These are phyloP conservation scores for Candida ficus DNA, from an alignment of 805 yeast genomes.

Conservation along the genomic window DNA sequence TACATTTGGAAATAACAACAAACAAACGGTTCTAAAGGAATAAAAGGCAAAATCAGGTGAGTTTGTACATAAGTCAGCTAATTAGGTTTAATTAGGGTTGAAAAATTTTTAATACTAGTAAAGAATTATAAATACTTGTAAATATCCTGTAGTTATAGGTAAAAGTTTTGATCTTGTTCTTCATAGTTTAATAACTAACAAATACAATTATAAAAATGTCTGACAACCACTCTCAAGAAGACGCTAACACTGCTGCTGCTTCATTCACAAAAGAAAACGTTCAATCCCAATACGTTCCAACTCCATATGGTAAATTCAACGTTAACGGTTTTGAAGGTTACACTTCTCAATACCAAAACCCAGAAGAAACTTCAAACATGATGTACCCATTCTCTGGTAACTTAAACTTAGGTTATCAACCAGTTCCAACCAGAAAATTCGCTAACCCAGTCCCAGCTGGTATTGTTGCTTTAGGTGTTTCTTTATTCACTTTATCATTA, in stretches of 20 bases:
- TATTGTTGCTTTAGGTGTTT: not conserved
- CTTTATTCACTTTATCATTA: not conserved
- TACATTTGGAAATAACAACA: no score
- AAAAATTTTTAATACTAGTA: no score
- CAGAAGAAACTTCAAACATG: not conserved
- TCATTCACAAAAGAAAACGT: not conserved
- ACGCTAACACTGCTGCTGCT: not conserved
- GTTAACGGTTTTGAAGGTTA: not conserved
- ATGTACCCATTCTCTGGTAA: slow-evolving; percentile 1
- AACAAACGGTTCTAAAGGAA: no score
- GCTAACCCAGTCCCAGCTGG: slow-evolving; percentile 1
- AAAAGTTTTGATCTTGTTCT: no score
- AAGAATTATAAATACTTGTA: no score
- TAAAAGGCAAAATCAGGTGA: no score
- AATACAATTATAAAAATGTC: no score
- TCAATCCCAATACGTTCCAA: not conserved
- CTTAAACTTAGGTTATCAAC: not conserved
- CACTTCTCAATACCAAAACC: not conserved
- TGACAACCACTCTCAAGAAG: not conserved
- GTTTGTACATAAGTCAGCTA: no score
- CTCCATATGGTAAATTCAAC: not conserved
- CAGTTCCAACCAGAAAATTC: not conserved
- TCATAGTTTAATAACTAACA: no score
- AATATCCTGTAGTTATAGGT: no score
- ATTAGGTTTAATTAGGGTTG: no score